Percentiles rank a stretch among this genome's conserved stretches.
These are phyloP conservation scores for Chrysanthemum seticuspe DNA, from an alignment of 129 eudicot species.

Conservation along the genomic window DNA sequence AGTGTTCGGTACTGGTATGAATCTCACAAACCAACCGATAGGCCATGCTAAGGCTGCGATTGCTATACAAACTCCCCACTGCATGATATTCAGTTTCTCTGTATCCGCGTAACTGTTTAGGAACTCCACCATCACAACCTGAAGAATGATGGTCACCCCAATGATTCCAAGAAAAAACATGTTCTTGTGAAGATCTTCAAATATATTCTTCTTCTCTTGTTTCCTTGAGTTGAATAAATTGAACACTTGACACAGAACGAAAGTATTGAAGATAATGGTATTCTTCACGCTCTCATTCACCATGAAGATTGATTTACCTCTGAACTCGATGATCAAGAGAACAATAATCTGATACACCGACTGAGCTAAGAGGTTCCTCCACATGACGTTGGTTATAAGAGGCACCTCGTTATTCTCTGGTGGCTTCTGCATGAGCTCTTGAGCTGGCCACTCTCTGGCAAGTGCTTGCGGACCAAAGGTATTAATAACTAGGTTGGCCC, in stretches of 20 bases:
- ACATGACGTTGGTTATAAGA: background rate
- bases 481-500: background rate
- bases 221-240: background rate
- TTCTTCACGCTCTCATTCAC: background rate
- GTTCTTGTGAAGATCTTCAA: constrained; percentile 7
- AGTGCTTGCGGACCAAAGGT: constrained; percentile 3
- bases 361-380: constrained; percentile 5
- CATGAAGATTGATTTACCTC: background rate
- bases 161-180: background rate
- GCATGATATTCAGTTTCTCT: background rate
- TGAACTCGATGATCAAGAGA: background rate
- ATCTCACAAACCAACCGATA: background rate
- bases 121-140: background rate
- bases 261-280: constrained; percentile 3
- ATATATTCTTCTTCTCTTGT: background rate
- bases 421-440: background rate
- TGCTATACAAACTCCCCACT: background rate
- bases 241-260: background rate
- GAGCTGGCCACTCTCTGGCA: background rate
- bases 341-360: background rate
- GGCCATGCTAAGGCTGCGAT: background rate
- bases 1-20: background rate
- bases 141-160: background rate
- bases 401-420: background rate
- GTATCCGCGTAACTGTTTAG: background rate